Base-by-base conservation (phyloP, 1,284 basidiomycete species). In the Ceratorhiza oryzae-sativae region DNA sequence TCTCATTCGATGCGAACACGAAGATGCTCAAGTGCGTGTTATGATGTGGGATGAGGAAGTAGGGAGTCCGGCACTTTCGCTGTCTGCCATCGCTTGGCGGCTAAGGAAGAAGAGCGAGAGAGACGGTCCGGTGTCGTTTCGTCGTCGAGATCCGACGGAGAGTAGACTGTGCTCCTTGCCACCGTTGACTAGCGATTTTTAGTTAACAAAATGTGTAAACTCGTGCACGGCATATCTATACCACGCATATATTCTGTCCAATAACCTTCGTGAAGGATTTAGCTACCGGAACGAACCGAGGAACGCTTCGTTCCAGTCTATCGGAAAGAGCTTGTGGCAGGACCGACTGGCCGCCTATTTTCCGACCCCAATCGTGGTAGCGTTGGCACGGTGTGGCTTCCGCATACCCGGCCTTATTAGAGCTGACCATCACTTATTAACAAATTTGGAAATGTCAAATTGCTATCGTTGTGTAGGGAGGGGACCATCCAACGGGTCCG, bases 41-140 rank as follows among this genome's bases (percentile, higher is more conserved):
- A 68, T 68, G 65, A 68, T 68, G 65, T 68, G 65, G 65, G 65
- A 68, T 25, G 65, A 68, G 41, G 65, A 68, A 25, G 41, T 46
- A 9, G 65, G 65, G 15, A 45, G 32, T 13, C 51, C 27, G 9
- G 30, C 65, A 23, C 39, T 68, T 34, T 68, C 65, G 3, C 39
- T 68, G 13, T 56, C 65, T 32, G 32, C 65, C 25, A 30, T 68
- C 3, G 30, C 65, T 2, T 20, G 53, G 41, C 49, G 53, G 51
- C n/a, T 68, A 23, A 39, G 49, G 34, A 32, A 51, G 13, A 68
- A 27, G 46, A 51, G 25, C 15, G 27, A 41, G 25, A 68, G 36
- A 30, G 65, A 68, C 8, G 34, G 49, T 2, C 39, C 39, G 13
- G 65, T 68, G 18, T 45, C 51, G 6, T 68, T 68, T 45, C 53